Evolutionary conservation across 495 filamentous ascomycete genomes (phyloP).

Genomic region (Hypoxylon subgilvum): DNA sequence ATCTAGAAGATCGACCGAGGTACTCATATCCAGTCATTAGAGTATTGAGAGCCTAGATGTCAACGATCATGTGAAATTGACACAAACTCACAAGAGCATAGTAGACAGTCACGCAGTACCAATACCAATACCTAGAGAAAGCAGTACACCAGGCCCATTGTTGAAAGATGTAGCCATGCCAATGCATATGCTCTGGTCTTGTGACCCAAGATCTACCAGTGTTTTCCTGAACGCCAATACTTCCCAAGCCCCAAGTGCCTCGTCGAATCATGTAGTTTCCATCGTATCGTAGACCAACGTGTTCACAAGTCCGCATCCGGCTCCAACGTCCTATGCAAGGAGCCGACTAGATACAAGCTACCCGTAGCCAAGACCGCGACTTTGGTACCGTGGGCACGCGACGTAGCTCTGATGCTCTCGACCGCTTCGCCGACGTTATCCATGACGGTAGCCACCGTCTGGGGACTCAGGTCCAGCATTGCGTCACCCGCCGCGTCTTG

Average conservation of each 20-base stretch:
- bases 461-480: constrained; percentile 22
- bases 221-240: too few species aligned
- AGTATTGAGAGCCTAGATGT: too few species aligned
- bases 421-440: constrained; percentile 43
- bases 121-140: too few species aligned
- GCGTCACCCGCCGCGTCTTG: constrained; percentile 42
- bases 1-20: too few species aligned
- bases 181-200: too few species aligned
- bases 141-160: too few species aligned
- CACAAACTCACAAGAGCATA: too few species aligned
- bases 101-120: too few species aligned
- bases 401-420: constrained; percentile 26
- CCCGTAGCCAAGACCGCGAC: constrained; percentile 70
- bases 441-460: constrained; percentile 26
- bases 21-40: too few species aligned
- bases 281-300: neutral
- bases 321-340: constrained; percentile 77
- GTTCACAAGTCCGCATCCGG: constrained; percentile 38
- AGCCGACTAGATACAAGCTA: constrained; percentile 87
- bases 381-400: constrained; percentile 19
- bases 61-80: too few species aligned
- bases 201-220: too few species aligned
- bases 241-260: neutral
- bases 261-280: neutral
- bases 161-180: too few species aligned